Base-by-base conservation (phyloP, 805 yeast genomes). In the Kodamaea restingae region DNA sequence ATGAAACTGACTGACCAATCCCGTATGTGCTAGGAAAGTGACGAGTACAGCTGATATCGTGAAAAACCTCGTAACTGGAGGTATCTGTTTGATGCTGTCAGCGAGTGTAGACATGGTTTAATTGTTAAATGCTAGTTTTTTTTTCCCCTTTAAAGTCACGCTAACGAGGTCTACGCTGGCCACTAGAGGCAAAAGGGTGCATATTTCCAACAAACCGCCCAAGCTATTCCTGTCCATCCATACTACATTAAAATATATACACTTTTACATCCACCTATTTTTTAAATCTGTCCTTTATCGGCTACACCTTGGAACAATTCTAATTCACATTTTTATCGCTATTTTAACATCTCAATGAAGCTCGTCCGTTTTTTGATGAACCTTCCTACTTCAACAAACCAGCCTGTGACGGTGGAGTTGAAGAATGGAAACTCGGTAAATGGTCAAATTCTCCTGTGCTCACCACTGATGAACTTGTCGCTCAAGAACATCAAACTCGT, bases 401-500 rank as follows among this genome's bases (percentile, higher is more conserved):
- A 88, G 62, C 81, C 88, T 36, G 91, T 91, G 1, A 88, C 91
- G 38, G 84, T 90, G 14, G 98, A 90, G 58, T 69, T 91, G 54
- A 91, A 90, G 60, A 88, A 91, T 61, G 97, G 97, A 28, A 85
- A 91, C 4, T 73, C 86, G 4, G 76, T 91, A 4, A 77, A 84
- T 51, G 98, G 98, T 0, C 85, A 90, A 10, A 68, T 91, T 18
- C 78, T 84, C 29, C 78, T 88, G 5, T 95, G 93, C 29, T 73
- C 95, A 2, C 96, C 96, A 18, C 76, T 84, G 46, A 90, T 90
- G 98, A 90, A 90, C 61, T 80, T 90, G 32, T 79, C 87, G 4
- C 61, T 90, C 45, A 80, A 84, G 51, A 84, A 84, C 47, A 91
- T 86, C 35, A 84, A 81, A 50, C 79, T 91, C 75, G 80, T 90